A percentile compares a stretch with the other conserved stretches of the same genome.
These are phyloP conservation scores for Clitoria ternatea DNA, from an alignment of 306 rosid species.

Conservation along the genomic window DNA sequence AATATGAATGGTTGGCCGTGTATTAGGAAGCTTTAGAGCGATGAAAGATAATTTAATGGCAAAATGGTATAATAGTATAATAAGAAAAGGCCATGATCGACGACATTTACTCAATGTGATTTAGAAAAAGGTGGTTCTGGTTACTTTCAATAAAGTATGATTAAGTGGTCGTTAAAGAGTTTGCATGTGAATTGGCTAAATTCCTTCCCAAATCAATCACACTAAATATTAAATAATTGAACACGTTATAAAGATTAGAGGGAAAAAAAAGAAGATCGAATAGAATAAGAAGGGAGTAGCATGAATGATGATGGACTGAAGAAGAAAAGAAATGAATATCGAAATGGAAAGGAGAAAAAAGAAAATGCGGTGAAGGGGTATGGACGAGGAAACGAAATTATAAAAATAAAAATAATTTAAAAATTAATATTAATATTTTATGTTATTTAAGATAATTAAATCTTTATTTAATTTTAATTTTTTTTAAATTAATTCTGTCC, in stretches of 20 bases:
- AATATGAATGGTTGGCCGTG: too few species aligned
- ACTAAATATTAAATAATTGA: not conserved
- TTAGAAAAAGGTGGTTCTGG: not conserved
- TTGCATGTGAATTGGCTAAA: constrained; percentile 26
- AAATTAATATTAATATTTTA: too few species aligned
- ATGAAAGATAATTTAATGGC: too few species aligned
- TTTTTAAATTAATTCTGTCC: too few species aligned
- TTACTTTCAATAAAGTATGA: constrained; percentile 19
- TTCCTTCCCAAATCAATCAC: not conserved
- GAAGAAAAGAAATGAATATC: constrained; percentile 7
- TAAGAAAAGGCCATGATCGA: constrained; percentile 31
- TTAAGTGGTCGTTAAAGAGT: constrained; percentile 39
- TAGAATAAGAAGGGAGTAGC: constrained; percentile 6
- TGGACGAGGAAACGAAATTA: too few species aligned
- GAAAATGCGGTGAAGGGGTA: not conserved
- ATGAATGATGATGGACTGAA: too few species aligned
- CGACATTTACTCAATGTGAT: constrained; percentile 9
- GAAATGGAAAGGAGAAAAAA: not conserved
- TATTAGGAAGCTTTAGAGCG: too few species aligned
- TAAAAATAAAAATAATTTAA: too few species aligned
- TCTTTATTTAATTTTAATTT: too few species aligned
- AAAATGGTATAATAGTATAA: too few species aligned
- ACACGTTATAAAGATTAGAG: too few species aligned
- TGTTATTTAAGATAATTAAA: too few species aligned
- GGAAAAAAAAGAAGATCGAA: not conserved